Percentiles rank a stretch among this genome's conserved stretches.
Evolutionary conservation across 371 early-diverging fungal species (phyloP).

Genomic region (Gilbertella persicaria): DNA sequence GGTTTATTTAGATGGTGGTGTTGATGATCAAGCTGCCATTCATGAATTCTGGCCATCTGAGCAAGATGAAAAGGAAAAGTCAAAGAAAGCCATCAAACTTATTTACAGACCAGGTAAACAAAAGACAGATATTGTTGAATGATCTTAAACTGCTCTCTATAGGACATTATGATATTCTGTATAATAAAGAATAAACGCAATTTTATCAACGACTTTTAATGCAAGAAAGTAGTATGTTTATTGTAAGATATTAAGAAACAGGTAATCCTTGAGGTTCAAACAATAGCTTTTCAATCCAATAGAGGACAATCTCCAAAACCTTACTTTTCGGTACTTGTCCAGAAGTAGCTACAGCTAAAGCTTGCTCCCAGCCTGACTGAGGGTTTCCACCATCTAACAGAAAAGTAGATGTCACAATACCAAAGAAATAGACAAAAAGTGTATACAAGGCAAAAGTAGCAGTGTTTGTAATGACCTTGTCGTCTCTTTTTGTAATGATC

Average conservation of each 20-base stretch:
- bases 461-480: slow-evolving; percentile 49
- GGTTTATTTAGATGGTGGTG: slow-evolving; percentile 65
- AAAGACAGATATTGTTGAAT: not conserved
- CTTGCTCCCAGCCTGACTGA: slow-evolving; percentile 34
- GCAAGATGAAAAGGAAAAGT: slow-evolving; percentile 28
- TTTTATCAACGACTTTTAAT: too few relatives aligned
- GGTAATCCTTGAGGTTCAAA: slow-evolving; percentile 49
- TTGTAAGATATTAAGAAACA: slow-evolving; percentile 24
- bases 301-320: slow-evolving; percentile 44
- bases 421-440: slow-evolving; percentile 55
- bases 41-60: slow-evolving; percentile 52
- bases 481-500: slow-evolving; percentile 26
- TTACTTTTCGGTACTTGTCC: slow-evolving; percentile 41
- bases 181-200: slow-evolving; percentile 8
- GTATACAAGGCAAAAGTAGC: slow-evolving; percentile 59
- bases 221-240: not conserved
- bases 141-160: not conserved
- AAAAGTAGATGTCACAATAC: slow-evolving; percentile 58
- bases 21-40: slow-evolving; percentile 48
- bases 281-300: slow-evolving; percentile 51
- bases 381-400: slow-evolving; percentile 42
- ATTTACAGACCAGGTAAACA: slow-evolving; percentile 49
- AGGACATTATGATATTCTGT: slow-evolving; percentile 16
- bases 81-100: slow-evolving; percentile 34
- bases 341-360: slow-evolving; percentile 40